Evolutionary conservation across 2,329 filamentous ascomycete species (phyloP), one percentile per base, ranked within the genome.

Genomic region (Cytospora leucostoma): DNA sequence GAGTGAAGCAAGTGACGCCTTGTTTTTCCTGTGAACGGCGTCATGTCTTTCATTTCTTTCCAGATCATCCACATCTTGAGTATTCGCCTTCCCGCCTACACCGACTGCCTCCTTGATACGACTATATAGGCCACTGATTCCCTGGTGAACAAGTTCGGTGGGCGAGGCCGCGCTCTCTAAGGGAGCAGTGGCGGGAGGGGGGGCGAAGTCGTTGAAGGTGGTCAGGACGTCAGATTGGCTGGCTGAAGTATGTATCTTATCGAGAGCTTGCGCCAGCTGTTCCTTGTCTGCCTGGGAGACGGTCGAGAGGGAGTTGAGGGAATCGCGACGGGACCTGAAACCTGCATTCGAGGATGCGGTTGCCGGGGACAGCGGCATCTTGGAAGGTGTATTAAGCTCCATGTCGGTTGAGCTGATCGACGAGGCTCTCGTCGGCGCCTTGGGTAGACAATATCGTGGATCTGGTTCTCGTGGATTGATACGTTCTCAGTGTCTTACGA

Each of bases 131-230:
- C 94, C 93, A 72, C 91, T 96, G 54, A 98, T 80, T 5, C 94
- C 92, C 75, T 94, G 91, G 67, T 95, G 91, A 27, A 95, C 86
- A 49, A 90, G 76, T 64, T 96, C 92, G 33, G 87, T 86, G 0
- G 88, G 82, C 44, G 91, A 80, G 10, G 84, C 84, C 73, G 92
- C 92, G 64, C 81, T 86, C 70, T 96, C 92, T 32, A 81, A 76
- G 15, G 80, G 77, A 1, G 85, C 78, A 1, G 84, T 80, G 2
- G 82, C 79, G 0, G 90, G 88, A 6, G 88, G 88, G 1, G 89
- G 84, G 0, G 90, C 91, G 71, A 96, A 93, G 72, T 97, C 93
- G 76, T 96, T 96, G 77, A 98, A 98, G 10, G 93, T 96, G 2
- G 94, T 98, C 55, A 98, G 82, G 38, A 88, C 86, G 67, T 90